These are phyloP conservation scores for Globisporangium ultimum DNA, from an alignment of 352 stramenopile species.

Conservation along the genomic window DNA sequence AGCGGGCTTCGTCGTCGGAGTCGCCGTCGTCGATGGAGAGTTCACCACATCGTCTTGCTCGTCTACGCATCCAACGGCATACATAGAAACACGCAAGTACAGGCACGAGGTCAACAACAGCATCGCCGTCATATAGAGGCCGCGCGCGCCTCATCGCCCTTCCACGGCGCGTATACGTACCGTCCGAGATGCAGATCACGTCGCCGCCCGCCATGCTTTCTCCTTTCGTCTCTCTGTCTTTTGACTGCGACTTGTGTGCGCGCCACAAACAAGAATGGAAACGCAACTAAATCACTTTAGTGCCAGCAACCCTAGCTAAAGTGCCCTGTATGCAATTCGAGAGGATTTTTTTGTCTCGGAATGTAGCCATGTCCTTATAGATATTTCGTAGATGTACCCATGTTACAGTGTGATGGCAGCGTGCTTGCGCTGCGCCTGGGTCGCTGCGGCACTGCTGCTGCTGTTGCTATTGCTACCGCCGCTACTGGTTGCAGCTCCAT, in stretches of 20 bases:
- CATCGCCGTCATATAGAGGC: no score
- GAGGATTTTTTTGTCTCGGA: neutral
- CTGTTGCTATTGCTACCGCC: neutral
- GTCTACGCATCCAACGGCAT: neutral
- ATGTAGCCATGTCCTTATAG: neutral
- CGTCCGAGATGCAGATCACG: slow-evolving; percentile 52
- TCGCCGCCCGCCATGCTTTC: slow-evolving; percentile 16
- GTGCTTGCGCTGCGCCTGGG: slow-evolving; percentile 28
- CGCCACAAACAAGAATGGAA: no score
- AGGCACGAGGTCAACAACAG: no score
- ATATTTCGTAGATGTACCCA: no score
- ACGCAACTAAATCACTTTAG: no score
- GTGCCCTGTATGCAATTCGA: neutral
- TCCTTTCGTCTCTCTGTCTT: no score
- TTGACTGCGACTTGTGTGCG: no score
- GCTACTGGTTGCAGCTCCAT: neutral
- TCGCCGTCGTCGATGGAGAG: neutral
- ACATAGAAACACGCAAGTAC: neutral
- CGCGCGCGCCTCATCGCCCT: no score
- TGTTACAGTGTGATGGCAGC: slow-evolving; percentile 15
- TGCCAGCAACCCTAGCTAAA: no score
- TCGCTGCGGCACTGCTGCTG: neutral
- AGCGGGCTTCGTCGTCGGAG: no score
- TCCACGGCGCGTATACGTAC: slow-evolving; percentile 16
- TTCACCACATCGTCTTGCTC: slow-evolving; percentile 4